phyloP scores from a whole-genome alignment of 1,284 basidiomycete genomes.

The Inonotus hispidus region DNA sequence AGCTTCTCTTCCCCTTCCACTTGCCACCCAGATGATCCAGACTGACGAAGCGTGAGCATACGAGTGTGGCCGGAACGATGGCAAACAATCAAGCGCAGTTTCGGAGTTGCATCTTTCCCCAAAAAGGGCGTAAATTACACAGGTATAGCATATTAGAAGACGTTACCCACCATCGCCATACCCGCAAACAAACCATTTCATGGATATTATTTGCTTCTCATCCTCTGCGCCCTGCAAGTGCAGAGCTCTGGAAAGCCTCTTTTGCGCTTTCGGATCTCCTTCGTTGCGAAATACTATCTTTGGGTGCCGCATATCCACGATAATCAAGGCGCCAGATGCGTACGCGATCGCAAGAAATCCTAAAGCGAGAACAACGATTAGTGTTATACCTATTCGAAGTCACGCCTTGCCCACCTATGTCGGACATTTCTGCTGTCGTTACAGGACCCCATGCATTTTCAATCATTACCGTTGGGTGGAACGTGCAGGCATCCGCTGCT shows the following conservation, averaged over 20 bases:
- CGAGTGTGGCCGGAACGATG: constrained; percentile 55
- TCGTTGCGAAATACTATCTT: constrained; percentile 49
- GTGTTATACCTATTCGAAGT: background rate
- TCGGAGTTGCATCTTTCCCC: constrained; percentile 41
- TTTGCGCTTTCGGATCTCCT: constrained; percentile 28
- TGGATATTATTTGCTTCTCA: constrained; percentile 40
- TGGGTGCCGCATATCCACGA: constrained; percentile 72
- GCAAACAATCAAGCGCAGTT: constrained; percentile 59
- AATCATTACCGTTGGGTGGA: constrained; percentile 59
- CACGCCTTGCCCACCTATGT: constrained; percentile 46
- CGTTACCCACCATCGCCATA: constrained; percentile 43
- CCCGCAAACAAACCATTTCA: constrained; percentile 64
- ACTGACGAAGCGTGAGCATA: constrained; percentile 49
- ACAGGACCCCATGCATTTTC: constrained; percentile 44
- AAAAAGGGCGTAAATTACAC: background rate
- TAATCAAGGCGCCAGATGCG: constrained; percentile 48
- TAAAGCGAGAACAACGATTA: constrained; percentile 25
- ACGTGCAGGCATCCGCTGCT: constrained; percentile 36
- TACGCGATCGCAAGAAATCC: constrained; percentile 75
- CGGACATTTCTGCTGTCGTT: constrained; percentile 55
- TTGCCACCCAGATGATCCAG: constrained; percentile 41
- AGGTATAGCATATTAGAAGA: background rate
- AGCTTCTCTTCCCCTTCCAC: constrained; percentile 33
- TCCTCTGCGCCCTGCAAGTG: constrained; percentile 29
- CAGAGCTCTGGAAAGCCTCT: constrained; percentile 30